Percentiles rank a stretch among this genome's conserved stretches.
These are phyloP conservation scores for Sclerotinia sclerotiorum DNA, from an alignment of 2,329 filamentous ascomycete genomes.

Conservation along the genomic window DNA sequence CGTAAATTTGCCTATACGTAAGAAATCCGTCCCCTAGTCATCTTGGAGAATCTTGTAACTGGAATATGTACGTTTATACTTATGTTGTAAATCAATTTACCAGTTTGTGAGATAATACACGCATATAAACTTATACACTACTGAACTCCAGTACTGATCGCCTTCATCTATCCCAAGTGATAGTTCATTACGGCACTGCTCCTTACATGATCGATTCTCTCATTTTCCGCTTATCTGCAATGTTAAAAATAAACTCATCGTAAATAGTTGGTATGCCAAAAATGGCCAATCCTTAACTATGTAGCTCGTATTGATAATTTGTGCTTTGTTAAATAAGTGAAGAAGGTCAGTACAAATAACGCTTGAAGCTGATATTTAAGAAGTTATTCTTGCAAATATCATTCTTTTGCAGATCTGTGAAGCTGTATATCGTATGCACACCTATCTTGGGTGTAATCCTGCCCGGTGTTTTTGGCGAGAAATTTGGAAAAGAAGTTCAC, in stretches of 20 bases:
- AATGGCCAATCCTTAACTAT: not conserved
- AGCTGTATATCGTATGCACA: not conserved
- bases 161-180: not conserved
- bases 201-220: not conserved
- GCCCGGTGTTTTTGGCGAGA: no score
- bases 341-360: not conserved
- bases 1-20: not conserved
- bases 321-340: not conserved
- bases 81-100: not conserved
- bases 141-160: not conserved
- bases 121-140: not conserved
- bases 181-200: no score
- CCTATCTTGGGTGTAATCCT: not conserved
- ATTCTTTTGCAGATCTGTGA: not conserved
- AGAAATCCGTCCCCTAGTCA: not conserved
- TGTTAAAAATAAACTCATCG: not conserved
- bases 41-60: not conserved
- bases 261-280: not conserved
- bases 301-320: not conserved
- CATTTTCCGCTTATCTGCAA: not conserved
- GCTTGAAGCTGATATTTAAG: not conserved
- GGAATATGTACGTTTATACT: not conserved
- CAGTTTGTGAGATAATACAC: not conserved
- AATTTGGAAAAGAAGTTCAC: not conserved
- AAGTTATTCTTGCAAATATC: not conserved